These are phyloP conservation scores for Blepharisma stoltei DNA, from an alignment of 73 alveolate species.

Conservation along the genomic window DNA sequence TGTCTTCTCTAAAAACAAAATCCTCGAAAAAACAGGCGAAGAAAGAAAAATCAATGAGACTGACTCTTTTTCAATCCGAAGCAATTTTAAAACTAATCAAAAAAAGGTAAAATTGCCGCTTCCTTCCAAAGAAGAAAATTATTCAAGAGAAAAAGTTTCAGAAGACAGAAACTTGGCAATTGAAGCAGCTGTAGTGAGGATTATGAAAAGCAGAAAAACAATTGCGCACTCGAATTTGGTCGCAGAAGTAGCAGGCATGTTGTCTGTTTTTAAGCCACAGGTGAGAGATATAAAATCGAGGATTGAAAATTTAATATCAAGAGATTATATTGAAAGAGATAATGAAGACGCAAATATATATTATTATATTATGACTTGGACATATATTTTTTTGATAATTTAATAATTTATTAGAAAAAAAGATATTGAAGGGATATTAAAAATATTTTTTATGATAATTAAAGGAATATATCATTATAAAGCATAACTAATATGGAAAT, in stretches of 20 bases:
- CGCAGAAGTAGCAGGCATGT: slow-evolving; percentile 45
- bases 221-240: slow-evolving; percentile 54
- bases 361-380: too few relatives aligned
- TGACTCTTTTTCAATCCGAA: slow-evolving; percentile 44
- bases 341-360: neutral
- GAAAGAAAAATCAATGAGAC: slow-evolving; percentile 28
- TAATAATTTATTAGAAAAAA: too few relatives aligned
- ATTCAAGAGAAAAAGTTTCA: slow-evolving; percentile 64
- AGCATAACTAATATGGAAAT: too few relatives aligned
- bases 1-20: slow-evolving; percentile 27
- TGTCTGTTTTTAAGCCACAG: slow-evolving; percentile 55
- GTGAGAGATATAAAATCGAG: neutral
- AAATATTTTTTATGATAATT: too few relatives aligned
- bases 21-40: slow-evolving; percentile 33
- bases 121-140: slow-evolving; percentile 63
- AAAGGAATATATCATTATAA: too few relatives aligned
- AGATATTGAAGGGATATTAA: too few relatives aligned
- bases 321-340: slow-evolving; percentile 32
- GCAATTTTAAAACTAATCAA: slow-evolving; percentile 30
- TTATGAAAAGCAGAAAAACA: slow-evolving; percentile 66
- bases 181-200: slow-evolving; percentile 83
- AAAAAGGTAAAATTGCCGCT: slow-evolving; percentile 41
- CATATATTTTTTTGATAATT: too few relatives aligned
- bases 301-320: slow-evolving; percentile 16
- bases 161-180: slow-evolving; percentile 80